Evolutionary conservation across 2,329 filamentous ascomycete genomes (phyloP).

Genomic region (Colletotrichum tropicicola): DNA sequence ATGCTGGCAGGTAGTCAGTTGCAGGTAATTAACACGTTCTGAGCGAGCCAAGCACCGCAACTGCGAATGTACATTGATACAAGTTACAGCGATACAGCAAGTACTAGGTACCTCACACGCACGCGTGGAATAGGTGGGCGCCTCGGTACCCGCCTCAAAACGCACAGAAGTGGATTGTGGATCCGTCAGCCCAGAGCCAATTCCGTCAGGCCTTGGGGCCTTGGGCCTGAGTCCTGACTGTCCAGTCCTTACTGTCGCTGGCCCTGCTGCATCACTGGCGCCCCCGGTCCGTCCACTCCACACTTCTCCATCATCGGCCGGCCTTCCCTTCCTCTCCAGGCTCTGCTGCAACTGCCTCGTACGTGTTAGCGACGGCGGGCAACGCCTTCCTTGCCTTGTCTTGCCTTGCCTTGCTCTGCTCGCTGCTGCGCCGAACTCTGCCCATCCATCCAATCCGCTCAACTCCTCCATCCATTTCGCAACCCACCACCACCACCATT

Average conservation of each 20-base stretch:
- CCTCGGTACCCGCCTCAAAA: too few species aligned
- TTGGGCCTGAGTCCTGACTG: too few species aligned
- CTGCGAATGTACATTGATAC: background rate
- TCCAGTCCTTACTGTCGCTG: too few species aligned
- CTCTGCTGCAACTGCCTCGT: constrained; percentile 3
- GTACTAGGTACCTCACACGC: background rate
- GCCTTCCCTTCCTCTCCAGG: constrained; percentile 1
- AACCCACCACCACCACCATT: constrained; percentile 1
- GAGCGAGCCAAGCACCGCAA: background rate
- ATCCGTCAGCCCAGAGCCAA: too few species aligned
- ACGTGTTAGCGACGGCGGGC: constrained; percentile 6
- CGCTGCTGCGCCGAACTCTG: constrained; percentile 2
- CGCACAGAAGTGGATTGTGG: too few species aligned
- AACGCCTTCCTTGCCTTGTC: constrained; percentile 13
- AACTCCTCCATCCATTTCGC: constrained; percentile 13
- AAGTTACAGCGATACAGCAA: too few species aligned
- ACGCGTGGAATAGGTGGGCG: too few species aligned
- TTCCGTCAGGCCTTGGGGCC: too few species aligned
- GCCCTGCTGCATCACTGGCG: too few species aligned
- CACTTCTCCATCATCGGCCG: constrained; percentile 18
- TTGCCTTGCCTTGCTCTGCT: constrained; percentile 7
- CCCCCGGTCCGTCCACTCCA: constrained; percentile 24
- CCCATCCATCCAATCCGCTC: constrained; percentile 21
- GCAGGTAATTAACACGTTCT: too few species aligned
- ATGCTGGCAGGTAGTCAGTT: too few species aligned